Evolutionary conservation across 352 stramenopile species (phyloP).

Genomic region (Phytophthora crassamura): DNA sequence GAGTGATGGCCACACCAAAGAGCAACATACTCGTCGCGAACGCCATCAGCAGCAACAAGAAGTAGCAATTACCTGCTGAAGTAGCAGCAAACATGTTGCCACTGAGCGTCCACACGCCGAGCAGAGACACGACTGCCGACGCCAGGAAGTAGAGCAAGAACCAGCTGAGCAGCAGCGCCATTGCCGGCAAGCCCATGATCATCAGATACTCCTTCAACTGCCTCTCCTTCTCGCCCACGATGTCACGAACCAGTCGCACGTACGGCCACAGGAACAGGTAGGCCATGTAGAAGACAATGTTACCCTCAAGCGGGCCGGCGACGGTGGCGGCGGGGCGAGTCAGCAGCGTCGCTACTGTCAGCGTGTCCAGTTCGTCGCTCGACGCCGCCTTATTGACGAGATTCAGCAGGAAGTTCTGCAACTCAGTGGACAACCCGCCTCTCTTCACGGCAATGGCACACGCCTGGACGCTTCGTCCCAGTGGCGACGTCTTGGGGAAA

Average conservation of each 20-base stretch:
- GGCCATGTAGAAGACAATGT: constrained; percentile 75
- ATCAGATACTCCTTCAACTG: constrained; percentile 90
- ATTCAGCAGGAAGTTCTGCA: constrained; percentile 45
- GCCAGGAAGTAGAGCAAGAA: constrained; percentile 83
- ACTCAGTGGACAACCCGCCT: constrained; percentile 23
- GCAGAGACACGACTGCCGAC: constrained; percentile 48
- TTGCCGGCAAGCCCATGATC: constrained; percentile 87
- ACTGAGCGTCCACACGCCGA: constrained; percentile 67
- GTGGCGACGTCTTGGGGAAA: constrained; percentile 44
- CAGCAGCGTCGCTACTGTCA: constrained; percentile 50
- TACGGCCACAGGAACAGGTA: constrained; percentile 91
- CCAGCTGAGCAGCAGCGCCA: constrained; percentile 79
- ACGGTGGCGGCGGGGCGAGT: constrained; percentile 51
- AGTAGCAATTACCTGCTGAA: constrained; percentile 46
- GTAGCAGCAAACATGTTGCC: constrained; percentile 69
- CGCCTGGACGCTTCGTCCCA: constrained; percentile 33
- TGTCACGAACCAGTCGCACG: constrained; percentile 79
- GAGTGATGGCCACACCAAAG: constrained; percentile 75
- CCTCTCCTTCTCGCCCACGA: constrained; percentile 92
- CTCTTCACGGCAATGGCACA: constrained; percentile 42
- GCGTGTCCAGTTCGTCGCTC: constrained; percentile 47
- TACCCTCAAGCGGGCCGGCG: constrained; percentile 55
- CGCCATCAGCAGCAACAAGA: constrained; percentile 64
- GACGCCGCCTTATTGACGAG: constrained; percentile 39
- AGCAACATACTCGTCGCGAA: constrained; percentile 74